Conservation (phyloP, 371 early-diverging fungal genomes). For the Mortierella sp. region DNA sequence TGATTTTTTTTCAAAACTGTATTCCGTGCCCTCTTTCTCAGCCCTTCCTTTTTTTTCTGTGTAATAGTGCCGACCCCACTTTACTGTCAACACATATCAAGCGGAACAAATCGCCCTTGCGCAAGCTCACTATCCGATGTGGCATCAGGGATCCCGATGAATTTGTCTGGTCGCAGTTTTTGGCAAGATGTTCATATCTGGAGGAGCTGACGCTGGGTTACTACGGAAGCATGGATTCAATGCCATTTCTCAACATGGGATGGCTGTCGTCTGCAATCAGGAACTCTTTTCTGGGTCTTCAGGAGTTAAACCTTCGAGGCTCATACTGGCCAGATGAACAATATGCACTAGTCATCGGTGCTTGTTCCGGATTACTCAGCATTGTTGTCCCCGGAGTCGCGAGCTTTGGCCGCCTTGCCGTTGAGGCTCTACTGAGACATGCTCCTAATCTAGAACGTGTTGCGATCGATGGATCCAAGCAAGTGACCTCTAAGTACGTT, state of each 20-base stretch:
- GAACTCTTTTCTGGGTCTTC: neutral
- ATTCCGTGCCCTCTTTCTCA: too few relatives aligned
- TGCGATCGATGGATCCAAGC: neutral
- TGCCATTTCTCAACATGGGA: neutral
- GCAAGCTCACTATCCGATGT: neutral
- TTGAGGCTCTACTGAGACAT: neutral
- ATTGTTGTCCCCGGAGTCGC: neutral
- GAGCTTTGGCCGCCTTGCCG: neutral
- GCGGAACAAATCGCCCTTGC: neutral
- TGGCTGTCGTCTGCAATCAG: neutral
- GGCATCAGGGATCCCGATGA: neutral
- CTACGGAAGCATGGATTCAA: neutral
- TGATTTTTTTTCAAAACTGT: neutral
- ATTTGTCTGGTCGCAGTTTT: neutral
- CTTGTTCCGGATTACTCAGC: neutral
- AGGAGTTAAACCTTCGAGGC: neutral
- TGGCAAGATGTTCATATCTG: neutral
- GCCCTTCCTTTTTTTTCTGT: too few relatives aligned
- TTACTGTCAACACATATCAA: neutral
- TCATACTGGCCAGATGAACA: neutral
- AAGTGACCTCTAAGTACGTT: neutral
- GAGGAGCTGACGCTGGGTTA: neutral
- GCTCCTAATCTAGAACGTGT: neutral
- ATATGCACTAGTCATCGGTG: neutral
- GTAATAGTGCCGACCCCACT: too few relatives aligned